Evolutionary conservation across 2,329 filamentous ascomycete species (phyloP).

Genomic region (Neopestalotiopsis sp.): DNA sequence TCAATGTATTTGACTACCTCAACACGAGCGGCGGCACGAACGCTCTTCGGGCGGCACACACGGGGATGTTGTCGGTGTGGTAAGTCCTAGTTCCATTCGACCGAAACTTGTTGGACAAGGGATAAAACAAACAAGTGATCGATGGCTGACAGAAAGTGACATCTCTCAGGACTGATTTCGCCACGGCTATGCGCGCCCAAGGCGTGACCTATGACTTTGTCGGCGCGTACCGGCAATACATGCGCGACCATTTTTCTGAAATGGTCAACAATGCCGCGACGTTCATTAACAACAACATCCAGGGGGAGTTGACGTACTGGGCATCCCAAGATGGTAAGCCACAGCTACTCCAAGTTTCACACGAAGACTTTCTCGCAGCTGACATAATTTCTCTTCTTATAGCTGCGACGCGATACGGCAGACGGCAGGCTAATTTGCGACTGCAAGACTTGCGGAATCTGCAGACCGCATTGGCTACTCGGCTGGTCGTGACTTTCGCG

Average conservation of each 20-base stretch:
- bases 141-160: background rate
- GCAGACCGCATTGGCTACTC: background rate
- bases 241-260: background rate
- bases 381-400: background rate
- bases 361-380: background rate
- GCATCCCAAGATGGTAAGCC: background rate
- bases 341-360: background rate
- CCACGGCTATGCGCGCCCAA: background rate
- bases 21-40: background rate
- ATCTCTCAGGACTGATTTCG: background rate
- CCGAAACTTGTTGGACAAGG: background rate
- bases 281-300: background rate
- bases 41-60: background rate
- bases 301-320: background rate
- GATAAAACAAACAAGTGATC: background rate
- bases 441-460: background rate
- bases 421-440: background rate
- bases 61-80: background rate
- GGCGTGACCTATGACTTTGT: background rate
- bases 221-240: background rate
- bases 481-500: background rate
- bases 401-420: background rate
- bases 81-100: background rate
- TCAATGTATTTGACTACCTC: background rate
- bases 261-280: background rate